A percentile compares a stretch with the other conserved stretches of the same genome.
These are phyloP conservation scores for Kalaharituber pfeilii DNA, from an alignment of 2,329 filamentous ascomycete species.

Conservation along the genomic window DNA sequence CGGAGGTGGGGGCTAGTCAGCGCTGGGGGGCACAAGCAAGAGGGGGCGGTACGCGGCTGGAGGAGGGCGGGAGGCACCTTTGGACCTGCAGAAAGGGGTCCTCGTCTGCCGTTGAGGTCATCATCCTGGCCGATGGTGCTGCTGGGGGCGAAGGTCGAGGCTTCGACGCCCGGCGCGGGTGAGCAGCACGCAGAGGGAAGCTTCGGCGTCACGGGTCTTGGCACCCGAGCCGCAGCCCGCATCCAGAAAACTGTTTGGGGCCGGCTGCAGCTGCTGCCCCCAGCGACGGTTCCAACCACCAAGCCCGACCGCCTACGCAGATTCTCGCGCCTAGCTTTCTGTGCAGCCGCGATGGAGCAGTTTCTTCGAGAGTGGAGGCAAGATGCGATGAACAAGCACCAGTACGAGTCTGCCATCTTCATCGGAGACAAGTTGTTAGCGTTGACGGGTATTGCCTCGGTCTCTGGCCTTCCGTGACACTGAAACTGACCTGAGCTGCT, in stretches of 20 bases:
- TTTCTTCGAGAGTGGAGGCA: conserved; percentile 90
- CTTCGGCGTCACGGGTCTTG: not conserved
- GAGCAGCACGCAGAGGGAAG: too few species aligned
- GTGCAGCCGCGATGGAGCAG: conserved; percentile 62
- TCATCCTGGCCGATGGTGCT: conserved; percentile 13
- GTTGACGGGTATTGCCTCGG: conserved; percentile 50
- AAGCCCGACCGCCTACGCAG: too few species aligned
- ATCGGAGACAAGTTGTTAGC: conserved; percentile 94
- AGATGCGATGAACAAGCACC: conserved; percentile 85
- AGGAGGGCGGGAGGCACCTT: conserved; percentile 15
- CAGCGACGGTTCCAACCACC: too few species aligned
- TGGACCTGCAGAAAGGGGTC: conserved; percentile 24
- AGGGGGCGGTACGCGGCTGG: conserved; percentile 12
- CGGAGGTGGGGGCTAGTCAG: conserved; percentile 10
- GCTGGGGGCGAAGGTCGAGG: too few species aligned
- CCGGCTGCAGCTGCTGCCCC: not conserved
- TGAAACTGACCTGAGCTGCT: conserved; percentile 11
- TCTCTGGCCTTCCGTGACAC: not conserved
- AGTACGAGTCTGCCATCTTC: conserved; percentile 92
- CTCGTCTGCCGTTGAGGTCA: conserved; percentile 20
- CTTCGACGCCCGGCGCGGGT: too few species aligned
- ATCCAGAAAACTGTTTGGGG: not conserved
- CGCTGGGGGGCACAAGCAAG: conserved; percentile 6
- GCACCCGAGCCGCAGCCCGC: not conserved
- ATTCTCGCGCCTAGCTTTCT: too few species aligned